Conservation (phyloP, 805 yeast genomes). For the Torulaspora indica region DNA sequence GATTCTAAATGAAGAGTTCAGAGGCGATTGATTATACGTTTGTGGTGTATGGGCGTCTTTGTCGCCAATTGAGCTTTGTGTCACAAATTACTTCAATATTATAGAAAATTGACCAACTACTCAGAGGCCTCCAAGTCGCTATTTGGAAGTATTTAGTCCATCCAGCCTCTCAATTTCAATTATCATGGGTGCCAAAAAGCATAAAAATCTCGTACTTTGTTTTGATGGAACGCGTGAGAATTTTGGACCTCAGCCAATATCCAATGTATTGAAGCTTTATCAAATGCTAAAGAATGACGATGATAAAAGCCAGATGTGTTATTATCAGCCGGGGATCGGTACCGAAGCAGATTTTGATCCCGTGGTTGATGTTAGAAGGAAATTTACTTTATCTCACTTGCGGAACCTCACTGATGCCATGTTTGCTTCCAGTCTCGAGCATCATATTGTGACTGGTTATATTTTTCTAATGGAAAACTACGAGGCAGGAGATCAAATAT, state of each 20-base stretch:
- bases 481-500: conserved; percentile 47
- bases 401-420: conserved; percentile 40
- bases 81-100: not conserved
- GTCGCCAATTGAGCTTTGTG: conserved; percentile 8
- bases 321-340: conserved; percentile 69
- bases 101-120: too few species aligned
- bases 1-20: conserved; percentile 56
- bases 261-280: conserved; percentile 52
- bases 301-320: conserved; percentile 45
- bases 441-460: conserved; percentile 57
- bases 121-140: too few species aligned
- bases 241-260: conserved; percentile 51
- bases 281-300: conserved; percentile 46
- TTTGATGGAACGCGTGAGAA: conserved; percentile 61
- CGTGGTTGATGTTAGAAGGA: conserved; percentile 19
- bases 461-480: conserved; percentile 47
- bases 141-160: too few species aligned
- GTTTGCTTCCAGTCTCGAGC: conserved; percentile 51
- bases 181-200: not conserved
- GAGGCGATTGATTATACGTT: conserved; percentile 2
- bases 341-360: conserved; percentile 43
- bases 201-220: conserved; percentile 49
- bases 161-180: not conserved
- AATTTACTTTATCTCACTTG: conserved; percentile 17
- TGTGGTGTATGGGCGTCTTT: conserved; percentile 8